These are phyloP conservation scores for Xylaria longipes DNA, from an alignment of 495 filamentous ascomycete genomes.

Conservation along the genomic window DNA sequence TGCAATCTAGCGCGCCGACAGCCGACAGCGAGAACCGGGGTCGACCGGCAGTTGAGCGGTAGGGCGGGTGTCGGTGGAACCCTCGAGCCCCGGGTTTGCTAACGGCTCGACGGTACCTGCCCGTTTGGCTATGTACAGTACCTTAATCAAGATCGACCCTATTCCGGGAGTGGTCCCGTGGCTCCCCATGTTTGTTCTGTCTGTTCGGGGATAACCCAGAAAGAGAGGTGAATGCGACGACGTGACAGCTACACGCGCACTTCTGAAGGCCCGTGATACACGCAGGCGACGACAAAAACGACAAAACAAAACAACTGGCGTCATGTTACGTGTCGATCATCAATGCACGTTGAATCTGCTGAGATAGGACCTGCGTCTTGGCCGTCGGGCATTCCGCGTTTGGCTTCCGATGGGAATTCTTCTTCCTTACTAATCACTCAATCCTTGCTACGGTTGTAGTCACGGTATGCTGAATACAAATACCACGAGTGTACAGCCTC, in stretches of 20 bases:
- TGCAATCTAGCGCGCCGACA: conserved; percentile 18
- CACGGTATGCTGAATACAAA: background rate
- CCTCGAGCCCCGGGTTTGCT: conserved; percentile 14
- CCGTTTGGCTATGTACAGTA: background rate
- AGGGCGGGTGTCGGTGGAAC: conserved; percentile 24
- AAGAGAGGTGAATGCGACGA: conserved; percentile 1
- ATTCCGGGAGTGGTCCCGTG: background rate
- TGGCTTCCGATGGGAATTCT: conserved; percentile 7
- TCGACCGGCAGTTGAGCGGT: conserved; percentile 23
- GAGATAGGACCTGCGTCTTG: conserved; percentile 16
- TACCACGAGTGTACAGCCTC: background rate
- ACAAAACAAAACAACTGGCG: background rate
- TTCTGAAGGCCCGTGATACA: conserved; percentile 3
- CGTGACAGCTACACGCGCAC: conserved; percentile 1
- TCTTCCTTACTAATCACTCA: conserved; percentile 13
- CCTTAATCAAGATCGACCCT: background rate
- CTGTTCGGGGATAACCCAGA: background rate
- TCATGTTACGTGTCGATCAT: conserved; percentile 17
- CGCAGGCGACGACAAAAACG: conserved; percentile 4
- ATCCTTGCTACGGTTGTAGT: background rate
- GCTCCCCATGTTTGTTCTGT: background rate
- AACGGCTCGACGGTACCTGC: background rate
- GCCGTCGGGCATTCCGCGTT: conserved; percentile 15
- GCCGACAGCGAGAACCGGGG: conserved; percentile 20
- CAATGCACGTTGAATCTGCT: conserved; percentile 2